These are phyloP conservation scores for Zygoascus meyerae DNA, from an alignment of 1,139 yeast species.

Conservation along the genomic window DNA sequence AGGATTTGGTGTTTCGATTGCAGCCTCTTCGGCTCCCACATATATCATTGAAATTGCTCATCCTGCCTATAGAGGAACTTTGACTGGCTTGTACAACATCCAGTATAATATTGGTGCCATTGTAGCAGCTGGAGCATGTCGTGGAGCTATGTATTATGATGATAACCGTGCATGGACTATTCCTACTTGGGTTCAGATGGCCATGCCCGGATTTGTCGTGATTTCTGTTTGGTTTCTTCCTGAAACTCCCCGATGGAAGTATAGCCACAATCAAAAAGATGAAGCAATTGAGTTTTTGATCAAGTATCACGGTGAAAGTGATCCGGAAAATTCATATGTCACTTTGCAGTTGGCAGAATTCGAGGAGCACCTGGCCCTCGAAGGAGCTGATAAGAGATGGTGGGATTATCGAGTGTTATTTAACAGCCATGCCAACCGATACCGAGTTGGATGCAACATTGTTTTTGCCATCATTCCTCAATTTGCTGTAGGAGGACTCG, in stretches of 20 bases:
- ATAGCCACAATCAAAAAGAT: slow-evolving; percentile 42
- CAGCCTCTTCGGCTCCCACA: slow-evolving; percentile 18
- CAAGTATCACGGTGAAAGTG: slow-evolving; percentile 23
- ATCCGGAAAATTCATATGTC: slow-evolving; percentile 14
- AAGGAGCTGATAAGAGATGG: slow-evolving; percentile 18
- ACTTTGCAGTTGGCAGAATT: slow-evolving; percentile 16
- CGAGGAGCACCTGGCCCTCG: slow-evolving; percentile 12
- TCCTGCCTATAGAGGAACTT: slow-evolving; percentile 38
- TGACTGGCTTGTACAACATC: slow-evolving; percentile 37
- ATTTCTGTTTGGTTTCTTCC: slow-evolving; percentile 55
- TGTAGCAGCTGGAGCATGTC: slow-evolving; percentile 22
- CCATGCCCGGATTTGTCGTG: slow-evolving; percentile 42
- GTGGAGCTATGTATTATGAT: slow-evolving; percentile 20
- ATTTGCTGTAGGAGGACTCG: slow-evolving; percentile 7
- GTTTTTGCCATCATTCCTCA: slow-evolving; percentile 6
- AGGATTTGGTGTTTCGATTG: slow-evolving; percentile 22
- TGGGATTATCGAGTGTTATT: slow-evolving; percentile 16
- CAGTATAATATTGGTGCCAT: slow-evolving; percentile 32
- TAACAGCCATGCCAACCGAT: slow-evolving; percentile 10
- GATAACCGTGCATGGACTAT: slow-evolving; percentile 38
- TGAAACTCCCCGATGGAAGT: slow-evolving; percentile 63
- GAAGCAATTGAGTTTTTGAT: slow-evolving; percentile 38
- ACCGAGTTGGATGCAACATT: slow-evolving; percentile 12
- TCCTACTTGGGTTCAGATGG: slow-evolving; percentile 43
- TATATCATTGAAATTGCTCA: slow-evolving; percentile 18